Evolutionary conservation across 2,329 filamentous ascomycete genomes (phyloP).

Genomic region (Tolypocladium tundrense): DNA sequence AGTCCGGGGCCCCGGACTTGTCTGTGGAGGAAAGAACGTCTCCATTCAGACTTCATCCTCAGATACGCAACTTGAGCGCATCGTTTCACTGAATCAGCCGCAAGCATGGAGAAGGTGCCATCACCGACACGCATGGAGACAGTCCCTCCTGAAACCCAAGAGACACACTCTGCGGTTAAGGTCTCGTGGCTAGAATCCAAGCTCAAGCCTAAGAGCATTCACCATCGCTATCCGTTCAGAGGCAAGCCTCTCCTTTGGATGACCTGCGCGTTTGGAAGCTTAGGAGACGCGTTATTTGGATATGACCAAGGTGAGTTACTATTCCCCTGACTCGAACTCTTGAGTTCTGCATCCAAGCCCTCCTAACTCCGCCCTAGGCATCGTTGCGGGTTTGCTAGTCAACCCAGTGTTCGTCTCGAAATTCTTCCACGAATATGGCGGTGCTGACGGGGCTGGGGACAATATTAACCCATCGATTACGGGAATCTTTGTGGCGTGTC

Average conservation of each 20-base stretch:
- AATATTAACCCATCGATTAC: slow-evolving; percentile 6
- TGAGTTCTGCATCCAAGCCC: not conserved
- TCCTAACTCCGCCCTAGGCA: slow-evolving; percentile 1
- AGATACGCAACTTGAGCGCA: not conserved
- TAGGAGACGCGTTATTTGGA: slow-evolving; percentile 8
- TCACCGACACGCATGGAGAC: not conserved
- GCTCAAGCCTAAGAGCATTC: slow-evolving; percentile 4
- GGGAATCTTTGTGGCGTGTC: slow-evolving; percentile 6
- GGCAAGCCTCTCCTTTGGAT: slow-evolving; percentile 7
- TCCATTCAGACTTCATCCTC: not conserved
- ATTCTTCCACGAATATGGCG: slow-evolving; percentile 7
- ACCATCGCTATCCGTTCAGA: slow-evolving; percentile 5
- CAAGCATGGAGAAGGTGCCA: not conserved
- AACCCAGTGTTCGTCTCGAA: slow-evolving; percentile 7
- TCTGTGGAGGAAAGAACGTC: not conserved
- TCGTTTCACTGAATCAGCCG: not conserved
- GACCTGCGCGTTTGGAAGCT: slow-evolving; percentile 7
- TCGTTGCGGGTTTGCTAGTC: slow-evolving; percentile 7
- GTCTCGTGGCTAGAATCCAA: slow-evolving; percentile 2
- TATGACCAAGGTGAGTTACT: slow-evolving; percentile 4
- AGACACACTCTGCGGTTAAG: not conserved
- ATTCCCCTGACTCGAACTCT: not conserved
- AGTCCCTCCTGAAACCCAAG: not conserved
- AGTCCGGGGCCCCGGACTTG: not conserved
- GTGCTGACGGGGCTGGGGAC: slow-evolving; percentile 2